Conservation (phyloP, 1,139 yeast genomes). For the Candida gigantensis region DNA sequence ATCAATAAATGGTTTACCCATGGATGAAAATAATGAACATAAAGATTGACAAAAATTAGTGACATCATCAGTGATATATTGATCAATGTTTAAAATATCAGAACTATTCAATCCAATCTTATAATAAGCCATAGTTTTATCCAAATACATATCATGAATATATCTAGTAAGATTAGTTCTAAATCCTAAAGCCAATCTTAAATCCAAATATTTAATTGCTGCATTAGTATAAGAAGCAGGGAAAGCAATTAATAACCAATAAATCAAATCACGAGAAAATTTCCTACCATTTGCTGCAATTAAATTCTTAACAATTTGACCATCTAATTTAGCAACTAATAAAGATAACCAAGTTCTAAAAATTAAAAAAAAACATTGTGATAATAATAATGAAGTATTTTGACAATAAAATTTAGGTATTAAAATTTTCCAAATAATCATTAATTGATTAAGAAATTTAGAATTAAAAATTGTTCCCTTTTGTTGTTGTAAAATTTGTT, state of each 20-base stretch:
- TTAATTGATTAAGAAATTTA: constrained; percentile 69
- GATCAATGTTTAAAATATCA: constrained; percentile 57
- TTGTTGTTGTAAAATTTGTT: constrained; percentile 32
- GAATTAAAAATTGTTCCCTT: constrained; percentile 50
- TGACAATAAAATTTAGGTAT: constrained; percentile 73
- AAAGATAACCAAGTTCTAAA: constrained; percentile 87
- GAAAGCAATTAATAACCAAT: constrained; percentile 88
- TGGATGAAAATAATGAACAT: constrained; percentile 79
- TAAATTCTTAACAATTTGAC: constrained; percentile 86
- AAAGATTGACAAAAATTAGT: constrained; percentile 80
- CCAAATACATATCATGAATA: constrained; percentile 87
- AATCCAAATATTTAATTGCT: constrained; percentile 79
- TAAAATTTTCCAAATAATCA: constrained; percentile 77
- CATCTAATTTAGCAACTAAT: constrained; percentile 85
- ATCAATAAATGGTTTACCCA: constrained; percentile 92
- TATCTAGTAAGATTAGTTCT: constrained; percentile 83
- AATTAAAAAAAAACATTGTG: constrained; percentile 76
- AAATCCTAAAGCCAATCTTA: constrained; percentile 77
- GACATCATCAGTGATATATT: constrained; percentile 84
- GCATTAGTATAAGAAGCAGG: constrained; percentile 95
- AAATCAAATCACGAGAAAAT: constrained; percentile 73
- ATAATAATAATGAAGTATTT: constrained; percentile 62
- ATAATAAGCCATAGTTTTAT: constrained; percentile 78
- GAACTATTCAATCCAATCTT: constrained; percentile 57
- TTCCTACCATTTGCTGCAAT: constrained; percentile 80